Conservation (phyloP, 305 asterid genomes). For the Rubia tinctorum region DNA sequence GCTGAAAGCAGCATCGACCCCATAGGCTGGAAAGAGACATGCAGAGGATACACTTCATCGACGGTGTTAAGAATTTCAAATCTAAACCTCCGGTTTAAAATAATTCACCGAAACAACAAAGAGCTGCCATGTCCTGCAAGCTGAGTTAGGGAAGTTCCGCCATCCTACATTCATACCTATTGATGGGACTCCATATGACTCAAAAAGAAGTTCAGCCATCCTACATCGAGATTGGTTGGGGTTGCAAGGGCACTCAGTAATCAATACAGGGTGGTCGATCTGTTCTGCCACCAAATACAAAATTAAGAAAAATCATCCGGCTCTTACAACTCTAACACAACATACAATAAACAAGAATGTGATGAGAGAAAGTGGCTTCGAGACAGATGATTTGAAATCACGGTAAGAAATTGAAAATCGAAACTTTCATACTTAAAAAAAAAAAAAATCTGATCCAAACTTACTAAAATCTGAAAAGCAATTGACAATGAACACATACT, state of each 20-base stretch:
- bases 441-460: not conserved
- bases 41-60: constrained; percentile 8
- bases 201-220: constrained; percentile 98
- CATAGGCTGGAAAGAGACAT: constrained; percentile 67
- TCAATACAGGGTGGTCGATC: constrained; percentile 94
- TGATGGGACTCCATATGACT: constrained; percentile 97
- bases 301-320: constrained; percentile 10
- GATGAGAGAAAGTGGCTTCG: constrained; percentile 1
- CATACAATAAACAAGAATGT: constrained; percentile 13
- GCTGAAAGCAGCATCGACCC: constrained; percentile 95
- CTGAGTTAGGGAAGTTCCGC: too few species aligned
- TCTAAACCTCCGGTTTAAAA: not conserved
- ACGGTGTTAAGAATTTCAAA: constrained; percentile 19
- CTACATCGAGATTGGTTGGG: constrained; percentile 95
- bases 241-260: constrained; percentile 95
- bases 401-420: not conserved
- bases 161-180: constrained; percentile 53
- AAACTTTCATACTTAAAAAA: not conserved
- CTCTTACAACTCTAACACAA: constrained; percentile 19
- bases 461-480: not conserved
- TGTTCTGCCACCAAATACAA: constrained; percentile 45
- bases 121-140: constrained; percentile 1
- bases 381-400: too few species aligned
- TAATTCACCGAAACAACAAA: not conserved
- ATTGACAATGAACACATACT: constrained; percentile 11